These are phyloP conservation scores for Ceratocystis lukuohia DNA, from an alignment of 2,329 filamentous ascomycete species.

Conservation along the genomic window DNA sequence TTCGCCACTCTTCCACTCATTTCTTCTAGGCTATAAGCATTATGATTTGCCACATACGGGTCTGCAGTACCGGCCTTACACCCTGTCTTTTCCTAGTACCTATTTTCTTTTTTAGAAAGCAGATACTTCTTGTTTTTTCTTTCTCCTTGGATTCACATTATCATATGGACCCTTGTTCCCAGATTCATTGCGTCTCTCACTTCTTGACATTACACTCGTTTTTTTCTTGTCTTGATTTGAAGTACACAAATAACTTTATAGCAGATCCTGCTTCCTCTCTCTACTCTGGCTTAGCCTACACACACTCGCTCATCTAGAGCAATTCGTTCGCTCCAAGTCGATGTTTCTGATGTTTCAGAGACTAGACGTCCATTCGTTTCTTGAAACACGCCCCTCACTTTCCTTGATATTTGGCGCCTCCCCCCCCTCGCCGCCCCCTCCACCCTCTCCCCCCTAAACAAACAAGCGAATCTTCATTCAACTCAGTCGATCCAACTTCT, in stretches of 20 bases:
- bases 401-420: not conserved
- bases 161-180: not conserved
- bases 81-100: not conserved
- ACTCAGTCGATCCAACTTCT: slow-evolving; percentile 4
- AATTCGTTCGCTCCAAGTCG: not conserved
- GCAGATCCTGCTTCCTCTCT: not conserved
- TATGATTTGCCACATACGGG: not conserved
- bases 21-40: not conserved
- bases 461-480: slow-evolving; percentile 17
- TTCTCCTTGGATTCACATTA: not conserved
- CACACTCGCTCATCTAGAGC: not conserved
- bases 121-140: not conserved
- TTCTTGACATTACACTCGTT: not conserved
- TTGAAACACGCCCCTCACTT: not conserved
- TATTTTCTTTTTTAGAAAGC: not conserved
- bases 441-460: too few relatives aligned
- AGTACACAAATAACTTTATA: not conserved
- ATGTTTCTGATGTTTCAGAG: slow-evolving; percentile 1
- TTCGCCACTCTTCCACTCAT: not conserved
- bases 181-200: not conserved
- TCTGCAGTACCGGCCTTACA: not conserved
- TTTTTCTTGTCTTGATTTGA: not conserved
- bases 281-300: not conserved
- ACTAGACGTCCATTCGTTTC: slow-evolving; percentile 2
- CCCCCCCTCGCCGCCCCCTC: too few relatives aligned